A percentile compares a stretch with the other conserved stretches of the same genome.
These are phyloP conservation scores for Talaromyces sp. DNA, from an alignment of 2,329 filamentous ascomycete genomes.

Conservation along the genomic window DNA sequence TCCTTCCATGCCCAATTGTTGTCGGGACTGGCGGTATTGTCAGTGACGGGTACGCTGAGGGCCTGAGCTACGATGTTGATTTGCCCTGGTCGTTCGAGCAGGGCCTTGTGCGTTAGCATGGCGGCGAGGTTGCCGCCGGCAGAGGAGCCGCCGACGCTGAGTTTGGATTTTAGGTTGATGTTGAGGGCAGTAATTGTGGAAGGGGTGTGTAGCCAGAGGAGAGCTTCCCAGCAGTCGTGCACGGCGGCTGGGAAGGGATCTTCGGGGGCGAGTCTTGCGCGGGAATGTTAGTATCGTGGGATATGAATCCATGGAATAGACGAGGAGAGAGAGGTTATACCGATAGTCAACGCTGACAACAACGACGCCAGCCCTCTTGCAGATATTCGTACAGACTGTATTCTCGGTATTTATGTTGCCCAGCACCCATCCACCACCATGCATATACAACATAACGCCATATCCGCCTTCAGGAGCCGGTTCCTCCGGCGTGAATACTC, in stretches of 20 bases:
- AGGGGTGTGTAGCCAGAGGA: constrained; percentile 47
- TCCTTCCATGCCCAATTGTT: constrained; percentile 49
- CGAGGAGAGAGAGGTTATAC: constrained; percentile 30
- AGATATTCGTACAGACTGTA: constrained; percentile 54
- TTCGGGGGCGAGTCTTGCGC: constrained; percentile 53
- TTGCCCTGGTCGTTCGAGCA: constrained; percentile 34
- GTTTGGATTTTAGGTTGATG: constrained; percentile 41
- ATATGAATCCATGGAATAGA: too few species aligned
- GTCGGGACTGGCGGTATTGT: constrained; percentile 51
- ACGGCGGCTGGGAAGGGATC: constrained; percentile 55
- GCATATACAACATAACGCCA: constrained; percentile 56
- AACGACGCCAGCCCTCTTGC: constrained; percentile 48
- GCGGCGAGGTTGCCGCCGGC: constrained; percentile 53
- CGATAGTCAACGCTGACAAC: constrained; percentile 57
- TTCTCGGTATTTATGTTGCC: constrained; percentile 59
- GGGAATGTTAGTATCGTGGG: not conserved
- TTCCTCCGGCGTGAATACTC: constrained; percentile 52
- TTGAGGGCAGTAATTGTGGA: constrained; percentile 38
- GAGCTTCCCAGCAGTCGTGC: constrained; percentile 55
- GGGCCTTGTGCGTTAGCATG: constrained; percentile 52
- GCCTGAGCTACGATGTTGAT: constrained; percentile 49
- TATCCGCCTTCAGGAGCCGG: constrained; percentile 49
- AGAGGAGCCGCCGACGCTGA: constrained; percentile 51
- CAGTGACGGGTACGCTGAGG: constrained; percentile 56
- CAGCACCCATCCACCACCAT: constrained; percentile 58